Evolutionary conservation across 2,329 filamentous ascomycete genomes (phyloP).

Genomic region (Myriosclerotinia curreyana): DNA sequence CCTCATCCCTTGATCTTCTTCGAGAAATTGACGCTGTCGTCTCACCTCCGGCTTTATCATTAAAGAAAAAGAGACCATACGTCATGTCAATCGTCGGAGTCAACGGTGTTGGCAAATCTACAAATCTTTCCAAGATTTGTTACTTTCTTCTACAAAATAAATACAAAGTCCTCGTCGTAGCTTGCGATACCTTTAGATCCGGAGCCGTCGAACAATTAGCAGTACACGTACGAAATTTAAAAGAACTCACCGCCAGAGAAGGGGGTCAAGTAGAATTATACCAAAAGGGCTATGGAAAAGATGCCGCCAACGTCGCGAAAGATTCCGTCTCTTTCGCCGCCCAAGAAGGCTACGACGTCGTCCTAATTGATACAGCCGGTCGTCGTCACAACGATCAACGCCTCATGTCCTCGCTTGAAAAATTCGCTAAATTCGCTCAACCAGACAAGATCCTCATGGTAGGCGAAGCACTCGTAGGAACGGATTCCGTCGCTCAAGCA

Average conservation of each 20-base stretch:
- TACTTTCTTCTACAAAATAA: conserved; percentile 98
- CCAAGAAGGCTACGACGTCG: conserved; percentile 79
- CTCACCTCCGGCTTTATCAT: conserved; percentile 60
- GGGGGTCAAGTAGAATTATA: conserved; percentile 85
- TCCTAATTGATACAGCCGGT: conserved; percentile 94
- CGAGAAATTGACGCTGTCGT: conserved; percentile 85
- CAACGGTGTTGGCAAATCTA: conserved; percentile 97
- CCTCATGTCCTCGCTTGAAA: conserved; percentile 94
- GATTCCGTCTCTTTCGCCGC: conserved; percentile 83
- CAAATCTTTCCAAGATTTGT: conserved; percentile 95
- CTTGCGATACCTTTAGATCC: conserved; percentile 94
- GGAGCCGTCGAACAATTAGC: conserved; percentile 96
- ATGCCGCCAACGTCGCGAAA: conserved; percentile 91
- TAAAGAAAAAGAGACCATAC: conserved; percentile 72
- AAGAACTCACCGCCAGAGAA: conserved; percentile 81
- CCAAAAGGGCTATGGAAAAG: conserved; percentile 96
- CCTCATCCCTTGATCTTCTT: conserved; percentile 88
- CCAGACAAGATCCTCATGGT: conserved; percentile 99
- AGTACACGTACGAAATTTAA: conserved; percentile 90
- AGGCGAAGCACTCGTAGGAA: conserved; percentile 82
- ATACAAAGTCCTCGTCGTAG: conserved; percentile 89
- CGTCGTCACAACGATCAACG: conserved; percentile 92
- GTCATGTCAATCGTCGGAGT: conserved; percentile 98
- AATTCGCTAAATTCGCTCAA: conserved; percentile 92
- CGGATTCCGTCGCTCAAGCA: conserved; percentile 91